A percentile compares a stretch with the other conserved stretches of the same genome.
Evolutionary conservation across 2,329 filamentous ascomycete species (phyloP).

Genomic region (Bipolaris sorokiniana): DNA sequence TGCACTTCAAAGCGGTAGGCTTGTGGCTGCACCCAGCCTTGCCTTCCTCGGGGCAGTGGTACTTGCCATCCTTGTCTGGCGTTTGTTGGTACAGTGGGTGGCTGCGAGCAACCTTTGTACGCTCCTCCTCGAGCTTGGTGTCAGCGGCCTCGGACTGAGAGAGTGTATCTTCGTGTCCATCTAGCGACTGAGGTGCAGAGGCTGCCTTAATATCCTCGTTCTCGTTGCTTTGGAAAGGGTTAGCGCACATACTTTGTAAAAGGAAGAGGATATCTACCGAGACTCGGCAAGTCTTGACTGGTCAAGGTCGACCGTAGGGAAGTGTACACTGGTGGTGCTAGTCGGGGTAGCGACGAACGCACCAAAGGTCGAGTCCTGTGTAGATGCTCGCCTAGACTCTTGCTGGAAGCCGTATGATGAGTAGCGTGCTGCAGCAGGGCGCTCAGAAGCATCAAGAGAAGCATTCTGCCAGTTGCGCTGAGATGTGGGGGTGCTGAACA

Average conservation of each 20-base stretch:
- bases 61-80: constrained; percentile 76
- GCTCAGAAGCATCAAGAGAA: constrained; percentile 28
- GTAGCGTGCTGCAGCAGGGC: constrained; percentile 30
- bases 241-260: not conserved
- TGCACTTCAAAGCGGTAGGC: constrained; percentile 96
- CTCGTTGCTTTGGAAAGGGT: constrained; percentile 13
- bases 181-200: constrained; percentile 34
- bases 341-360: constrained; percentile 42
- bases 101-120: constrained; percentile 51
- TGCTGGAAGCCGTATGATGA: constrained; percentile 38
- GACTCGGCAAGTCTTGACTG: constrained; percentile 25
- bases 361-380: constrained; percentile 33
- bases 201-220: constrained; percentile 35
- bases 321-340: constrained; percentile 37
- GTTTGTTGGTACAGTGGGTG: constrained; percentile 74
- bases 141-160: constrained; percentile 40
- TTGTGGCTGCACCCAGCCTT: constrained; percentile 81
- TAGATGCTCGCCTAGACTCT: constrained; percentile 31
- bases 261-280: not conserved
- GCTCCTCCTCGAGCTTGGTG: constrained; percentile 46
- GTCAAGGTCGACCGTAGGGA: constrained; percentile 32
- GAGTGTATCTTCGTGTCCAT: constrained; percentile 39
- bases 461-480: constrained; percentile 34
- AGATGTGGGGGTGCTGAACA: constrained; percentile 29
- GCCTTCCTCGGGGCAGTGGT: constrained; percentile 89